Base-by-base conservation (phyloP, 805 yeast genomes). In the Candida cerambycidarum region DNA sequence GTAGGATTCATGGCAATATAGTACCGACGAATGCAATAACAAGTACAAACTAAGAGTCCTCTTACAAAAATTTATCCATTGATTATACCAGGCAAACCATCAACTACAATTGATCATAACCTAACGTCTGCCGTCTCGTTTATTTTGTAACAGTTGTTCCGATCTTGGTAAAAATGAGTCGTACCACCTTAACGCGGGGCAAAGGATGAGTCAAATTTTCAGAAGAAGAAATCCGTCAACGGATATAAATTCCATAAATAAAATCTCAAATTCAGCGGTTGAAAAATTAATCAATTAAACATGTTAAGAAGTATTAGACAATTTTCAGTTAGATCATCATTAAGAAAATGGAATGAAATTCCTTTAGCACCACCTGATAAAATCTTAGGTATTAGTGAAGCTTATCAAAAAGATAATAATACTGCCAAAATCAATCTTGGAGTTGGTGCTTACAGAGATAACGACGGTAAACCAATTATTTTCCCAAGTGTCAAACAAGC, bases 381-480 rank as follows among this genome's bases (percentile, higher is more conserved):
- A 54, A 89, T 89, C 58, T 65, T 84, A 51, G 89, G 96, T 28
- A 76, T 89, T 53, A 78, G 88, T 34, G 89, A 83, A 57, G 80
- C 84, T 27, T 92, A 71, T 75, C 77, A 76, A 59, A 71, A 71
- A 46, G 97, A 90, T 63, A 30, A 70, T 16, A 79, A 80, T 62
- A 65, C 79, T 9, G 55, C 65, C 13, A 84, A 79, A 59, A 75
- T 79, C 49, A 79, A 79, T 61, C 70, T 85, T 53, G 92, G 93
- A 46, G 89, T 85, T 15, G 95, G 98, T 41, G 92, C 98, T n/a
- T 92, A 92, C 72, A 79, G 98, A 62, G 96, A 89, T 63, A 81
- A 84, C 61, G 54, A 65, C 8, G 98, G 98, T 36, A 79, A 82
- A 62, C 97, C 98, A 36, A 89, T 87, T 79, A 84, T 92, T 44